These are phyloP conservation scores for Evansstolkia leycettana DNA, from an alignment of 495 filamentous ascomycete genomes.

Conservation along the genomic window DNA sequence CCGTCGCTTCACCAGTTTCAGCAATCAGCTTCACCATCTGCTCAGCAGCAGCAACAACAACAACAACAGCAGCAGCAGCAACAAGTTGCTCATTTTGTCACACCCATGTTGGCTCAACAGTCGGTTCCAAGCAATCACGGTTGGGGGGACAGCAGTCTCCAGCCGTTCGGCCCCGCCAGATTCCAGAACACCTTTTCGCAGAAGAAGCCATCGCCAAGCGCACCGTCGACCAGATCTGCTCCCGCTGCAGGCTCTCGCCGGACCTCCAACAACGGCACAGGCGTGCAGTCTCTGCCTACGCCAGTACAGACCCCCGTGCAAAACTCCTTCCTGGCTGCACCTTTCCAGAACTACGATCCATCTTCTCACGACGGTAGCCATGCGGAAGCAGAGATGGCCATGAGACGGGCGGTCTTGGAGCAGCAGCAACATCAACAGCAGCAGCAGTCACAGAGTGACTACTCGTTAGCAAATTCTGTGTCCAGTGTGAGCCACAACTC, in stretches of 20 bases:
- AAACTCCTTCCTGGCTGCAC: constrained; percentile 28
- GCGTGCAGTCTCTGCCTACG: constrained; percentile 35
- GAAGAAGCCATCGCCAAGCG: constrained; percentile 22
- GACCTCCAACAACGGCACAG: constrained; percentile 16
- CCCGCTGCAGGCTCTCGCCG: constrained; percentile 22
- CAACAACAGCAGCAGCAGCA: constrained; percentile 15
- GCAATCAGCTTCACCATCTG: constrained; percentile 17
- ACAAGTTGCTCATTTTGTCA: constrained; percentile 18
- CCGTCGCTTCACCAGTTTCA: constrained; percentile 27
- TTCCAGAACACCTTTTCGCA: constrained; percentile 22
- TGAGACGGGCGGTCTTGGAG: constrained; percentile 44
- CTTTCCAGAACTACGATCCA: constrained; percentile 37
- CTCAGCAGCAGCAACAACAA: constrained; percentile 10
- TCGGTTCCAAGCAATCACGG: constrained; percentile 24
- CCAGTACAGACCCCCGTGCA: constrained; percentile 33
- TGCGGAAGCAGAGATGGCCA: constrained; percentile 35
- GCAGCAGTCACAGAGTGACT: constrained; percentile 19
- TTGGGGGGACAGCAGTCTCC: constrained; percentile 32
- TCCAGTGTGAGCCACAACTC: constrained; percentile 44
- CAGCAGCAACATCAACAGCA: constrained; percentile 31
- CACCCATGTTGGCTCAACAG: constrained; percentile 33
- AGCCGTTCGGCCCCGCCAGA: constrained; percentile 27
- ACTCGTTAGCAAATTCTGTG: constrained; percentile 41
- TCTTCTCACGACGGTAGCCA: constrained; percentile 27
- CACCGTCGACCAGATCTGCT: constrained; percentile 20